A percentile compares a stretch with the other conserved stretches of the same genome.
Conservation (phyloP, 2,329 filamentous ascomycete genomes). For the Exserohilum turcica region DNA sequence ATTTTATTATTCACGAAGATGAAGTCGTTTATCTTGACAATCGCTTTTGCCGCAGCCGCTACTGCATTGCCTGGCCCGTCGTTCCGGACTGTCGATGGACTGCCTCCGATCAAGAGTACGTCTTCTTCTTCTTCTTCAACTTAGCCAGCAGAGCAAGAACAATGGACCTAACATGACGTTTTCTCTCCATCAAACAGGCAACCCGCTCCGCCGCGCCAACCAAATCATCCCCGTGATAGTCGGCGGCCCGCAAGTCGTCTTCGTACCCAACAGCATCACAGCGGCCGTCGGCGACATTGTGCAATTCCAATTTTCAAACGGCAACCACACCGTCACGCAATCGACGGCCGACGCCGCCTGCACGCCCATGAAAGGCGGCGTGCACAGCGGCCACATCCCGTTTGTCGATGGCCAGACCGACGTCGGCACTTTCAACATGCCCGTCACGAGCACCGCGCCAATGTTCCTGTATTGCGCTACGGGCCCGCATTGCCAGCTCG, state of each 20-base stretch:
- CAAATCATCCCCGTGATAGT: constrained; percentile 39
- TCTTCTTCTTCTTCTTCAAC: not conserved
- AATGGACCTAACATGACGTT: not conserved
- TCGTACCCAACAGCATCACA: constrained; percentile 34
- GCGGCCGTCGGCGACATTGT: constrained; percentile 39
- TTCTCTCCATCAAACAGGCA: constrained; percentile 18
- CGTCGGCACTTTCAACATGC: constrained; percentile 42
- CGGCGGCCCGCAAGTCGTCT: constrained; percentile 37
- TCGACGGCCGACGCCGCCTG: constrained; percentile 32
- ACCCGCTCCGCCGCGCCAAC: constrained; percentile 28
- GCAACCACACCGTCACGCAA: constrained; percentile 42
- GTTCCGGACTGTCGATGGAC: constrained; percentile 8
- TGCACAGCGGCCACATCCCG: constrained; percentile 39
- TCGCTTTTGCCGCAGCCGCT: constrained; percentile 17
- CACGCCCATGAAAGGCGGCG: constrained; percentile 33
- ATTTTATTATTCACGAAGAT: constrained; percentile 14
- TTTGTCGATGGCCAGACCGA: constrained; percentile 36
- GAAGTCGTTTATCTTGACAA: constrained; percentile 21
- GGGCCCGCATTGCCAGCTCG: constrained; percentile 38
- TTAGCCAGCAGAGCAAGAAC: not conserved
- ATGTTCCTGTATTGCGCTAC: constrained; percentile 43
- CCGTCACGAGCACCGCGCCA: constrained; percentile 32
- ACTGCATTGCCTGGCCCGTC: constrained; percentile 22
- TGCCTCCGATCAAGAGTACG: constrained; percentile 8
- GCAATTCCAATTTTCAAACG: constrained; percentile 41